Conservation (phyloP, 108 stramenopile species). For the Stephanodiscus minutulus region DNA sequence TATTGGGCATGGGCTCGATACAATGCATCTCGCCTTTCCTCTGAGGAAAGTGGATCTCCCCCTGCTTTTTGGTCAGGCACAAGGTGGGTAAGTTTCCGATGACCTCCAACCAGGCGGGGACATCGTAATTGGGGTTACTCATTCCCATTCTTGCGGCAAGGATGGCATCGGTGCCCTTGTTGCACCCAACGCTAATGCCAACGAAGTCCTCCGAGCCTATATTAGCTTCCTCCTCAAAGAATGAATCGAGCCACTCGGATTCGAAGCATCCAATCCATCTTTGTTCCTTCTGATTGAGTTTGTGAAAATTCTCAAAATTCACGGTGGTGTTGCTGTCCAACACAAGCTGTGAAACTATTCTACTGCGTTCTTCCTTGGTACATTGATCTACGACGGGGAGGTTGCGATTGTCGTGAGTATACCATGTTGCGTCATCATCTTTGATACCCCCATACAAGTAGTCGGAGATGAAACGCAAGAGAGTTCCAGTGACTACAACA, state of each 20-base stretch:
- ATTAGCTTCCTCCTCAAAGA: constrained; percentile 4
- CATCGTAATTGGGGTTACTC: constrained; percentile 21
- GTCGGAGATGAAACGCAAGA: no score
- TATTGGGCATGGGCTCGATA: constrained; percentile 9
- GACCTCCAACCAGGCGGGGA: constrained; percentile 33
- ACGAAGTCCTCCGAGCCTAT: constrained; percentile 19
- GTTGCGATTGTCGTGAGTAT: no score
- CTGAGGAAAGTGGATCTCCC: neutral
- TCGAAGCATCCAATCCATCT: neutral
- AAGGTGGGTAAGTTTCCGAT: neutral
- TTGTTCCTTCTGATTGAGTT: no score
- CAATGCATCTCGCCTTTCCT: constrained; percentile 17
- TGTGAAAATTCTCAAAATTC: no score
- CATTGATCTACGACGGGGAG: no score
- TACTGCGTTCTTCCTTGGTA: neutral
- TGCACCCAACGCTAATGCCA: constrained; percentile 62
- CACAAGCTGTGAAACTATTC: neutral
- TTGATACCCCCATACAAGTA: no score
- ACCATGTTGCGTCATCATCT: no score
- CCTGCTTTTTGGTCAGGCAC: neutral
- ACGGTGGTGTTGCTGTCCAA: neutral
- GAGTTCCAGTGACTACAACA: no score
- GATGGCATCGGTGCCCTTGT: constrained; percentile 71
- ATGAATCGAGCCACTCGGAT: neutral
- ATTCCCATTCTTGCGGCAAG: constrained; percentile 54